These are phyloP conservation scores for Luffa acutangula DNA, from an alignment of 306 rosid species.

Conservation along the genomic window DNA sequence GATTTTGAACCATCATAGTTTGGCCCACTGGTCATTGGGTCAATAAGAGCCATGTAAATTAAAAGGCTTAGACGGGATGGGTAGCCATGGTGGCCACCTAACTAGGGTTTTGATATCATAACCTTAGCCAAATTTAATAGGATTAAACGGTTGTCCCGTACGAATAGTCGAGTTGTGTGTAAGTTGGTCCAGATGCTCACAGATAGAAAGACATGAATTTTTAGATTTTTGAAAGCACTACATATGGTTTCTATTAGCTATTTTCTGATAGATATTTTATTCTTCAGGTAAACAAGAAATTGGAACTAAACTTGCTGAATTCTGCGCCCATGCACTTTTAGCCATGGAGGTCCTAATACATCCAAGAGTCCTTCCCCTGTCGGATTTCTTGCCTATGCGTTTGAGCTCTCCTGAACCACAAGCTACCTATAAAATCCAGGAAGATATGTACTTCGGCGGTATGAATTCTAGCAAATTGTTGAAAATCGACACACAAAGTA, in stretches of 20 bases:
- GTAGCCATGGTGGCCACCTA: too few relatives aligned
- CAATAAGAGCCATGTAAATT: too few relatives aligned
- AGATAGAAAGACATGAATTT: not conserved
- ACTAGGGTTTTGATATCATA: too few relatives aligned
- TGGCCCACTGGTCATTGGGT: too few relatives aligned
- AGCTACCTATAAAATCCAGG: conserved; percentile 19
- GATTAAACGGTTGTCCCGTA: too few relatives aligned
- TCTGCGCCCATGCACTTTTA: conserved; percentile 77
- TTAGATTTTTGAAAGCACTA: not conserved
- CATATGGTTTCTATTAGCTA: not conserved
- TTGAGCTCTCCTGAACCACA: conserved; percentile 16
- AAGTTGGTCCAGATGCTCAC: too few relatives aligned
- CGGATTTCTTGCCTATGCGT: conserved; percentile 22
- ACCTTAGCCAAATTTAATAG: too few relatives aligned
- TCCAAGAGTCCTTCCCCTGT: conserved; percentile 67
- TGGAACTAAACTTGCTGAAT: conserved; percentile 62
- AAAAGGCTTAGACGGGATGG: too few relatives aligned
- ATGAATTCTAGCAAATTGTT: conserved; percentile 13
- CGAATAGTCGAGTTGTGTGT: too few relatives aligned
- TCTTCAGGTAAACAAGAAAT: conserved; percentile 61
- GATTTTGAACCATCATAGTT: too few relatives aligned
- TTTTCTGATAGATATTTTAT: not conserved
- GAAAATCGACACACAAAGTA: conserved; percentile 21
- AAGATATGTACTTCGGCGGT: conserved; percentile 17
- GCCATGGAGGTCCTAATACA: conserved; percentile 82